phyloP scores from a whole-genome alignment of 2,329 filamentous ascomycete species.

The Ophiostoma sp. region DNA sequence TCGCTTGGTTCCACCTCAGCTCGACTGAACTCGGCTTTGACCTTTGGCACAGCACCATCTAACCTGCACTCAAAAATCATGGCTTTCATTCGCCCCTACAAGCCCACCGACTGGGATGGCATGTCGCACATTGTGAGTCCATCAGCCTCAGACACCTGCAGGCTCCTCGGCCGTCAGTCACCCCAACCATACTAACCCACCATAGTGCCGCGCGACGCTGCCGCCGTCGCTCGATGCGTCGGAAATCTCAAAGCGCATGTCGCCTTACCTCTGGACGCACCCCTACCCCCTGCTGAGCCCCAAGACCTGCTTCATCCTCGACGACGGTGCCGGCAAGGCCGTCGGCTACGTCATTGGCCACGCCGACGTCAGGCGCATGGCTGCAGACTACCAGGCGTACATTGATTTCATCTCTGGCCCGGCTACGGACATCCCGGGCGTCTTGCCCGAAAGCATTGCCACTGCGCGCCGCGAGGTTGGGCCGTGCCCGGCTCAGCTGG shows the following conservation, averaged over 20 bases:
- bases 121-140: conserved; percentile 40
- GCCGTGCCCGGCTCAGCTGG: conserved; percentile 31
- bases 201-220: conserved; percentile 45
- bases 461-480: conserved; percentile 29
- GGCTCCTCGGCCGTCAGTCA: not conserved
- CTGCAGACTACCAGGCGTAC: conserved; percentile 39
- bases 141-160: not conserved
- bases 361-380: conserved; percentile 41
- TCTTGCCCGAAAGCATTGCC: conserved; percentile 13
- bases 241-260: conserved; percentile 35
- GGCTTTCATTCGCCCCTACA: conserved; percentile 44
- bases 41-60: not conserved
- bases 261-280: conserved; percentile 49
- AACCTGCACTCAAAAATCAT: conserved; percentile 30
- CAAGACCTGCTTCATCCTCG: conserved; percentile 43
- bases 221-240: conserved; percentile 40
- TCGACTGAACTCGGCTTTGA: not conserved
- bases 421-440: not conserved
- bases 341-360: conserved; percentile 49
- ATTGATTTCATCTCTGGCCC: conserved; percentile 31
- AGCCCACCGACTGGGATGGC: conserved; percentile 38
- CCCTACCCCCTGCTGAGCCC: conserved; percentile 46
- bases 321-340: conserved; percentile 41
- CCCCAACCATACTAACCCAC: not conserved
- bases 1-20: not conserved